phyloP scores from a whole-genome alignment of 2,329 filamentous ascomycete species.

The Botryotinia calthae region DNA sequence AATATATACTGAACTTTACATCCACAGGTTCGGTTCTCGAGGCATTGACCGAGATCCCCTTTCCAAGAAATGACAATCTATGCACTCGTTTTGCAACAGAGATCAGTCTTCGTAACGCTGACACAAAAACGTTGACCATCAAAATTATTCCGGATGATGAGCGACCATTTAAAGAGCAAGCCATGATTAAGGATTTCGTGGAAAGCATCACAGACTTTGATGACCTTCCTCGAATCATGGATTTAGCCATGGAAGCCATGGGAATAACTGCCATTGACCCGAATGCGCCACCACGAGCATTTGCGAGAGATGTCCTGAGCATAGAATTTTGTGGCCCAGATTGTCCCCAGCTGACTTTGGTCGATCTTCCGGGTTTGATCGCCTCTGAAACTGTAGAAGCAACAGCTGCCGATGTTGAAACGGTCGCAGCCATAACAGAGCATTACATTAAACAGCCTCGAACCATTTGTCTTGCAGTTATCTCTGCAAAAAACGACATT shows the following conservation, averaged over 20 bases:
- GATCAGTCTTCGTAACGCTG: slow-evolving; percentile 42
- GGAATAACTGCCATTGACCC: slow-evolving; percentile 23
- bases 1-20: neutral
- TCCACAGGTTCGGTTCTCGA: slow-evolving; percentile 53
- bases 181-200: slow-evolving; percentile 41
- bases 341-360: slow-evolving; percentile 35
- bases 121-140: slow-evolving; percentile 48
- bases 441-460: slow-evolving; percentile 44
- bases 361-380: slow-evolving; percentile 41
- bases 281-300: slow-evolving; percentile 23
- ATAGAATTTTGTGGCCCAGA: slow-evolving; percentile 33
- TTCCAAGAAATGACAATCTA: slow-evolving; percentile 57
- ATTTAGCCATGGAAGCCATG: slow-evolving; percentile 33
- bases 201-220: slow-evolving; percentile 32
- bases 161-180: slow-evolving; percentile 48
- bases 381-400: slow-evolving; percentile 31
- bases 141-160: slow-evolving; percentile 55
- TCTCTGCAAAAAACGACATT: slow-evolving; percentile 45
- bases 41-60: slow-evolving; percentile 60
- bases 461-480: slow-evolving; percentile 48
- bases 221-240: slow-evolving; percentile 35
- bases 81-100: slow-evolving; percentile 57
- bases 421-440: slow-evolving; percentile 37
- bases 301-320: slow-evolving; percentile 35
- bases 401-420: slow-evolving; percentile 33